Conservation (phyloP, 2,329 filamentous ascomycete genomes). For the Exophiala oligosperma region DNA sequence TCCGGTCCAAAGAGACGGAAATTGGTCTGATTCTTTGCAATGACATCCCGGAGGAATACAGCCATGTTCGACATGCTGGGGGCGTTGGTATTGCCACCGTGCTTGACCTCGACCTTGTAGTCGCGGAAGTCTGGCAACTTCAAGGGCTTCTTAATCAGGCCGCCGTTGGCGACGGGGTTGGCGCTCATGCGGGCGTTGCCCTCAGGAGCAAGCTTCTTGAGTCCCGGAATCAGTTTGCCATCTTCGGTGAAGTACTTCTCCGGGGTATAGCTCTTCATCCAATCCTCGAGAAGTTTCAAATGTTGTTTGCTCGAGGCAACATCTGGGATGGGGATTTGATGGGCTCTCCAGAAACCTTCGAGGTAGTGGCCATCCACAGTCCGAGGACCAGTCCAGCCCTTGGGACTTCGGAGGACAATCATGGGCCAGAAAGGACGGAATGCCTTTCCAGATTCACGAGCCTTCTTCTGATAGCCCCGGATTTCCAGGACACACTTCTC, state of each 20-base stretch:
- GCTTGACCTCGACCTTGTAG: conserved; percentile 64
- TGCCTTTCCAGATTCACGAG: conserved; percentile 67
- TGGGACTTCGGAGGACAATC: conserved; percentile 74
- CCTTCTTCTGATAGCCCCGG: conserved; percentile 66
- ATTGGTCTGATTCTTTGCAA: conserved; percentile 62
- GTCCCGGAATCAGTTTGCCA: conserved; percentile 63
- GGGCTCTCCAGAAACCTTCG: conserved; percentile 75
- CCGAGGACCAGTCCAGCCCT: conserved; percentile 76
- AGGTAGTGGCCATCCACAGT: conserved; percentile 70
- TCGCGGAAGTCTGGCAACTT: conserved; percentile 68
- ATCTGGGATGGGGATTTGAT: conserved; percentile 75
- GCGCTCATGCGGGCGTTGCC: conserved; percentile 73
- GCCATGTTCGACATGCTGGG: conserved; percentile 72
- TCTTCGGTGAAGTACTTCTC: conserved; percentile 67
- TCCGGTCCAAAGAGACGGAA: conserved; percentile 79
- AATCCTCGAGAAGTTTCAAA: conserved; percentile 68
- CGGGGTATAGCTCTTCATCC: conserved; percentile 76
- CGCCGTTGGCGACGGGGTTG: conserved; percentile 74
- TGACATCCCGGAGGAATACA: conserved; percentile 65
- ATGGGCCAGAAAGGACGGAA: conserved; percentile 75
- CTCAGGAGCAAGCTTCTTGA: conserved; percentile 64
- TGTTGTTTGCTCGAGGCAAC: conserved; percentile 65
- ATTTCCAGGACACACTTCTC: conserved; percentile 73
- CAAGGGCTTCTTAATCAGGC: conserved; percentile 65
- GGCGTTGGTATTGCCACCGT: conserved; percentile 56